Conservation (phyloP, 331 rosid genomes). For the Spiraea crenata region DNA sequence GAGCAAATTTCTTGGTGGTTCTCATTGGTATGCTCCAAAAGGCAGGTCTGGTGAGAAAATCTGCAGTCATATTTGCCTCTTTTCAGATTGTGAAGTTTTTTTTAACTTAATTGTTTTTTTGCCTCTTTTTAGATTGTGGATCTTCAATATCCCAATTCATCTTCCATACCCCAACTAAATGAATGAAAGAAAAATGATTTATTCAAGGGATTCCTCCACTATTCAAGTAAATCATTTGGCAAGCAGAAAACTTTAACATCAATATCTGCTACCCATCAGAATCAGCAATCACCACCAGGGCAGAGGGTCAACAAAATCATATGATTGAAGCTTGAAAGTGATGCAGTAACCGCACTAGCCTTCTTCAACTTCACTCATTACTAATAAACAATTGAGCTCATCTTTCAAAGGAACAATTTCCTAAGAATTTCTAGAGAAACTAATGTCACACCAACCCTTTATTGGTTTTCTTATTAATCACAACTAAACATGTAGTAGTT, state of each 20-base stretch:
- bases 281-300: conserved; percentile 13
- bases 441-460: conserved; percentile 23
- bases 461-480: conserved; percentile 14
- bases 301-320: conserved; percentile 10
- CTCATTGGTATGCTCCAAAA: too few relatives aligned
- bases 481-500: background rate
- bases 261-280: conserved; percentile 17
- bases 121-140: too few relatives aligned
- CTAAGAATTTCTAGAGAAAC: conserved; percentile 3
- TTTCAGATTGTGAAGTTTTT: too few relatives aligned
- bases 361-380: conserved; percentile 48
- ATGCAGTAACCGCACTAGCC: conserved; percentile 40
- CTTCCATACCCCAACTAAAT: too few relatives aligned
- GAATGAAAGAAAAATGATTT: too few relatives aligned
- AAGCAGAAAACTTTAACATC: background rate
- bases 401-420: background rate
- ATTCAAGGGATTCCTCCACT: too few relatives aligned
- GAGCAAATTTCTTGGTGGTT: too few relatives aligned
- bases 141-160: too few relatives aligned
- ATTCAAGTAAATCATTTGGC: background rate
- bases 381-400: conserved; percentile 33
- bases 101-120: too few relatives aligned
- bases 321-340: conserved; percentile 31
- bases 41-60: too few relatives aligned
- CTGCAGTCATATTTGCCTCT: too few relatives aligned